These are phyloP conservation scores for Solanum stenotomum DNA, from an alignment of 257 asterid genomes.

Conservation along the genomic window DNA sequence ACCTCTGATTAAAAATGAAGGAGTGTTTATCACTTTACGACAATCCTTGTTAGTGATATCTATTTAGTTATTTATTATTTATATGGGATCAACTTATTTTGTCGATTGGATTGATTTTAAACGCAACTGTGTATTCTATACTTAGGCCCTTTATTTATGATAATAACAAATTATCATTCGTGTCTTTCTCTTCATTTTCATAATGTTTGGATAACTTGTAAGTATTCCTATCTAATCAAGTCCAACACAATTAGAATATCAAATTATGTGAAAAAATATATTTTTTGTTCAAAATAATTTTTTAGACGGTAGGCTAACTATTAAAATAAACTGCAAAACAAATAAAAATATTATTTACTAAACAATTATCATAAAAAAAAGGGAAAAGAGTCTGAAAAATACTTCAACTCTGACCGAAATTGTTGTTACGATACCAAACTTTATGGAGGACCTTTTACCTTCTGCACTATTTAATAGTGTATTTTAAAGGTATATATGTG, in stretches of 20 bases:
- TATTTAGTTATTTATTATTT: no score
- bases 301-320: neutral
- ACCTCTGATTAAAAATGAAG: no score
- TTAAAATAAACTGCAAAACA: no score
- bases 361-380: neutral
- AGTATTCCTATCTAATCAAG: neutral
- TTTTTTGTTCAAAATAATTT: neutral
- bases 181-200: neutral
- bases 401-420: no score
- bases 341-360: no score
- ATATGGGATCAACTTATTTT: neutral
- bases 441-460: no score
- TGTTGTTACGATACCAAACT: no score
- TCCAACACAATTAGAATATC: neutral
- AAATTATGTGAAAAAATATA: neutral
- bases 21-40: rapidly evolving
- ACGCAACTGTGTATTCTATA: neutral
- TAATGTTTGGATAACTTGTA: neutral
- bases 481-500: no score
- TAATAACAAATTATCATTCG: neutral
- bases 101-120: no score
- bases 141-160: neutral
- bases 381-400: no score
- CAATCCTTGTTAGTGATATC: no score
- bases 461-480: no score